These are phyloP conservation scores for Scopulariopsis brevicaulis DNA, from an alignment of 2,329 filamentous ascomycete genomes.

Conservation along the genomic window DNA sequence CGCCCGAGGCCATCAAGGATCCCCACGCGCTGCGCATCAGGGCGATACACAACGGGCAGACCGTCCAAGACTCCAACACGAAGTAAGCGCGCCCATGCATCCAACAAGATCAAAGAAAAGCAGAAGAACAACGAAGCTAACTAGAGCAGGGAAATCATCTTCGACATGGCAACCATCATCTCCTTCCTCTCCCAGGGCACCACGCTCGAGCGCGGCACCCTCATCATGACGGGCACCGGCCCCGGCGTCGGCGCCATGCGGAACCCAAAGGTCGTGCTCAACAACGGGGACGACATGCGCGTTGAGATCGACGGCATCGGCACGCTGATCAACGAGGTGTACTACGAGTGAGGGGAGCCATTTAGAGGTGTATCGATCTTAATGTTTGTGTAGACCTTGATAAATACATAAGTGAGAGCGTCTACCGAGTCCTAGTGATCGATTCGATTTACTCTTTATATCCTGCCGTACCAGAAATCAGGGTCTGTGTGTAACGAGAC, in stretches of 20 bases:
- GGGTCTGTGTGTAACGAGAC: too few relatives aligned
- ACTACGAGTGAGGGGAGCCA: conserved; percentile 16
- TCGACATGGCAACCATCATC: conserved; percentile 46
- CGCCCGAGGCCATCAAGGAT: conserved; percentile 38
- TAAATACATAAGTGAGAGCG: too few relatives aligned
- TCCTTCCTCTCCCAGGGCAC: conserved; percentile 49
- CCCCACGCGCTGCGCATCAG: conserved; percentile 44
- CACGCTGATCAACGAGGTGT: conserved; percentile 22
- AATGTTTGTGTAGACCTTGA: not conserved
- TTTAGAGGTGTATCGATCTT: not conserved
- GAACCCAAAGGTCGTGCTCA: conserved; percentile 23
- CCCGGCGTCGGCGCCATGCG: conserved; percentile 28
- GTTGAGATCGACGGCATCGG: conserved; percentile 24
- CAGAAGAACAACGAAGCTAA: not conserved
- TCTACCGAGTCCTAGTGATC: too few relatives aligned
- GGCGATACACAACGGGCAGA: conserved; percentile 48
- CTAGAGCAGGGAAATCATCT: conserved; percentile 37
- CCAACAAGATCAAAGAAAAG: not conserved
- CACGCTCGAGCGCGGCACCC: conserved; percentile 50
- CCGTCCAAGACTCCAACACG: conserved; percentile 44
- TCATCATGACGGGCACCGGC: conserved; percentile 55
- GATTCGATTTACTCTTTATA: too few relatives aligned
- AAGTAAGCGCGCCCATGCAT: conserved; percentile 16
- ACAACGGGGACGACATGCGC: conserved; percentile 23
- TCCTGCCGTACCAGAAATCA: too few relatives aligned